Percentiles rank a stretch among this genome's conserved stretches.
Conservation (phyloP, 495 filamentous ascomycete species). For the Chaetomidium leptoderma region DNA sequence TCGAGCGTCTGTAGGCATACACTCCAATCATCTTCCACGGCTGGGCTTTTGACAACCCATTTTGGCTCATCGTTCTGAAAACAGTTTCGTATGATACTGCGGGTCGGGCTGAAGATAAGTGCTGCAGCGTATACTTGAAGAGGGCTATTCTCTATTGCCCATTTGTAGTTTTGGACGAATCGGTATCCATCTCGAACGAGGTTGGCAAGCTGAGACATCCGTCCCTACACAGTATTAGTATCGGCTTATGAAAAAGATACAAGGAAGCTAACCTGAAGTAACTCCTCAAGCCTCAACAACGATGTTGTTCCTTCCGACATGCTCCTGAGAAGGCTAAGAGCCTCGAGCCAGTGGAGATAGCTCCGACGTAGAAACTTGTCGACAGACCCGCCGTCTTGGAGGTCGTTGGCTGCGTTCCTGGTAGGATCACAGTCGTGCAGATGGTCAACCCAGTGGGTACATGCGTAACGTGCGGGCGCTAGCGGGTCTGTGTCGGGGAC, state of each 20-base stretch:
- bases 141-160: conserved; percentile 25
- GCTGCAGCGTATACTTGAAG: conserved; percentile 17
- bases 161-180: conserved; percentile 28
- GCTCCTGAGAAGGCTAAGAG: conserved; percentile 31
- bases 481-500: conserved; percentile 8
- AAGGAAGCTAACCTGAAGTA: conserved; percentile 16
- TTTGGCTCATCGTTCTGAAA: conserved; percentile 10
- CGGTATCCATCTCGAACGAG: conserved; percentile 21
- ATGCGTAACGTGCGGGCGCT: conserved; percentile 8
- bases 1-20: conserved; percentile 19
- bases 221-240: background rate
- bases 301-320: conserved; percentile 23
- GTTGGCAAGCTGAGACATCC: background rate
- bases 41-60: conserved; percentile 28
- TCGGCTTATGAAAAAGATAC: background rate
- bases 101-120: conserved; percentile 18
- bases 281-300: conserved; percentile 16
- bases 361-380: background rate
- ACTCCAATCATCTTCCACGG: conserved; percentile 35
- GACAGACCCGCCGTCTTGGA: conserved; percentile 17
- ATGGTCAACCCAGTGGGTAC: conserved; percentile 4
- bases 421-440: background rate
- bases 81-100: conserved; percentile 23
- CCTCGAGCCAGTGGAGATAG: conserved; percentile 28
- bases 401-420: background rate